Conservation (phyloP, 148 eudicot species). For the Salicornia ramosissima region DNA sequence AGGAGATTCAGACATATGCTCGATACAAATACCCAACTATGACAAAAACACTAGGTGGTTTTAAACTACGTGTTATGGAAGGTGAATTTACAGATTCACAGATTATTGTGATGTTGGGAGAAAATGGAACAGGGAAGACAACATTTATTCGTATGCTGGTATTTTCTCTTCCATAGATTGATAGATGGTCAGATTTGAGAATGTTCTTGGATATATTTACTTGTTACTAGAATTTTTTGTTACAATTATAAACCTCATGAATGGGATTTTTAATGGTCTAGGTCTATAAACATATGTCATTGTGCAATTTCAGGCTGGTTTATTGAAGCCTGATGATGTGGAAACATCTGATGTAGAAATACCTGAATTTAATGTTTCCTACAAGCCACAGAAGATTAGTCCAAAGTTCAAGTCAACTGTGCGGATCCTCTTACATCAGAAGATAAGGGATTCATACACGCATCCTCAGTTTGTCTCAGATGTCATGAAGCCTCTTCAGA, state of each 20-base stretch:
- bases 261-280: background rate
- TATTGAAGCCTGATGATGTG: slow-evolving; percentile 69
- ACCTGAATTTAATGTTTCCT: slow-evolving; percentile 86
- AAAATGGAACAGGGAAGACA: slow-evolving; percentile 97
- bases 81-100: slow-evolving; percentile 99
- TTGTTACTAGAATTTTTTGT: background rate
- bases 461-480: slow-evolving; percentile 90
- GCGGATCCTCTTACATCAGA: slow-evolving; percentile 63
- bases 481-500: slow-evolving; percentile 93
- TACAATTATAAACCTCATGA: background rate
- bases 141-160: slow-evolving; percentile 97
- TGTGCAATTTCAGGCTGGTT: slow-evolving; percentile 67
- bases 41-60: slow-evolving; percentile 80
- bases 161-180: slow-evolving; percentile 14
- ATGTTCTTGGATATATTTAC: background rate
- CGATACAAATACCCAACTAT: slow-evolving; percentile 87
- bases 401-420: slow-evolving; percentile 66
- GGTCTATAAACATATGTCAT: background rate
- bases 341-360: slow-evolving; percentile 77
- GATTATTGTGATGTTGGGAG: slow-evolving; percentile 94
- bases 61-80: slow-evolving; percentile 63
- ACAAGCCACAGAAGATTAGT: slow-evolving; percentile 96
- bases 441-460: slow-evolving; percentile 75
- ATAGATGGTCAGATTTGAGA: background rate
- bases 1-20: slow-evolving; percentile 84